phyloP scores from a whole-genome alignment of 2,329 filamentous ascomycete species.

The Colletotrichum lindemuthianum region DNA sequence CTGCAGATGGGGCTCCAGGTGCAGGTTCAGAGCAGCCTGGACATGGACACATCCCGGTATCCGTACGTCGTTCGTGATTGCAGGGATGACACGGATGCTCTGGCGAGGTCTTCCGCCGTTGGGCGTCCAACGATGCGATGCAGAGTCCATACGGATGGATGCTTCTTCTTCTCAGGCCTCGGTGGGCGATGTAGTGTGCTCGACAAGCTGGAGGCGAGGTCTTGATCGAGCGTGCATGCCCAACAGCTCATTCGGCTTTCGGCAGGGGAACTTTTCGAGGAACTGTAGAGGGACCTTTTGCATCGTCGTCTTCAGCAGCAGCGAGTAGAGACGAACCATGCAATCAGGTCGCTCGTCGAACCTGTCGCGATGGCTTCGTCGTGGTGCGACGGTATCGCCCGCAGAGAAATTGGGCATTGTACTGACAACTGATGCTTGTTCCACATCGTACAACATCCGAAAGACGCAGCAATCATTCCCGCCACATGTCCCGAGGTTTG shows the following conservation, averaged over 20 bases:
- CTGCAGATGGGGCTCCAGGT: slow-evolving; percentile 16
- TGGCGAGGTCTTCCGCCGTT: not conserved
- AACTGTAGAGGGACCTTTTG: too few species aligned
- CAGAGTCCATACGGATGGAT: too few species aligned
- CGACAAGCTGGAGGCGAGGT: too few species aligned
- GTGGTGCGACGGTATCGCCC: slow-evolving; percentile 18
- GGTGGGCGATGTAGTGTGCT: too few species aligned
- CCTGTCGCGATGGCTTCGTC: slow-evolving; percentile 22
- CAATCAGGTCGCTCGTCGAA: slow-evolving; percentile 15
- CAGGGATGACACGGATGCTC: slow-evolving; percentile 4
- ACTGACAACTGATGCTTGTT: too few species aligned
- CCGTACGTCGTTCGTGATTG: not conserved
- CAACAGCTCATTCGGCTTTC: not conserved
- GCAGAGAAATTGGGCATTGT: slow-evolving; percentile 2
- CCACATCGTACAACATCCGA: too few species aligned
- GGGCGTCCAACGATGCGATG: not conserved
- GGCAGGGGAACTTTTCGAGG: slow-evolving; percentile 18
- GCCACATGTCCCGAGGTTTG: too few species aligned
- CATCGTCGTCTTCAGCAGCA: not conserved
- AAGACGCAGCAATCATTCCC: too few species aligned
- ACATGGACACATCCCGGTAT: not conserved
- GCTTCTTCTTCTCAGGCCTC: too few species aligned
- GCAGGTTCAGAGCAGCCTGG: not conserved
- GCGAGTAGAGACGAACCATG: not conserved
- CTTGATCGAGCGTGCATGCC: not conserved